phyloP scores from a whole-genome alignment of 1,139 yeast genomes.

The Blastobotrys illinoisensis region DNA sequence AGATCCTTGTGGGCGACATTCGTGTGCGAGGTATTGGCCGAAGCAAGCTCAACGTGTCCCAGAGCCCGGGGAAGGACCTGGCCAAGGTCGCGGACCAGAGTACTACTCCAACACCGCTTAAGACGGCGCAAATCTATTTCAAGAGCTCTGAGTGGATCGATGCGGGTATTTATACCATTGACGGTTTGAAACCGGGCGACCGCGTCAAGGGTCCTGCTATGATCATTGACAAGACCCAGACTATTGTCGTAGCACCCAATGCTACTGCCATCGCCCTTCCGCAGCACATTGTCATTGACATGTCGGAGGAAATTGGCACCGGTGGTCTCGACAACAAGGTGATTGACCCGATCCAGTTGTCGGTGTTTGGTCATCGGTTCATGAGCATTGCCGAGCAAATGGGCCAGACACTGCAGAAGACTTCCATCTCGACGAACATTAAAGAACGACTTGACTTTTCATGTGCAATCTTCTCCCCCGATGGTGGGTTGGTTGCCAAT shows the following conservation, averaged over 20 bases:
- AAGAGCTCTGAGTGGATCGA: conserved; percentile 43
- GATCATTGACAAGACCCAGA: conserved; percentile 80
- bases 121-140: conserved; percentile 41
- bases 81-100: conserved; percentile 5
- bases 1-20: conserved; percentile 73
- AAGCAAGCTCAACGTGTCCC: conserved; percentile 19
- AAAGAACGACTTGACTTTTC: conserved; percentile 81
- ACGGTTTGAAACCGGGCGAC: conserved; percentile 48
- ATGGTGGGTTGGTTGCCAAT: conserved; percentile 76
- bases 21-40: conserved; percentile 67
- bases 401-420: conserved; percentile 77
- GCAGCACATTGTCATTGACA: conserved; percentile 51
- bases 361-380: conserved; percentile 77
- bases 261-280: conserved; percentile 59
- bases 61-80: conserved; percentile 20
- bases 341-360: conserved; percentile 63
- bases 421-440: conserved; percentile 80
- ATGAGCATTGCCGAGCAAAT: conserved; percentile 89
- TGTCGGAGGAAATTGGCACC: conserved; percentile 25
- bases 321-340: conserved; percentile 34
- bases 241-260: conserved; percentile 71
- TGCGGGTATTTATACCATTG: conserved; percentile 49
- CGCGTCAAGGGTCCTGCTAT: conserved; percentile 71
- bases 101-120: conserved; percentile 13
- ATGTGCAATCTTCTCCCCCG: conserved; percentile 71